Evolutionary conservation across 2,329 filamentous ascomycete genomes (phyloP), one percentile per base, ranked within the genome.

Genomic region (Cercospora brassicicola): DNA sequence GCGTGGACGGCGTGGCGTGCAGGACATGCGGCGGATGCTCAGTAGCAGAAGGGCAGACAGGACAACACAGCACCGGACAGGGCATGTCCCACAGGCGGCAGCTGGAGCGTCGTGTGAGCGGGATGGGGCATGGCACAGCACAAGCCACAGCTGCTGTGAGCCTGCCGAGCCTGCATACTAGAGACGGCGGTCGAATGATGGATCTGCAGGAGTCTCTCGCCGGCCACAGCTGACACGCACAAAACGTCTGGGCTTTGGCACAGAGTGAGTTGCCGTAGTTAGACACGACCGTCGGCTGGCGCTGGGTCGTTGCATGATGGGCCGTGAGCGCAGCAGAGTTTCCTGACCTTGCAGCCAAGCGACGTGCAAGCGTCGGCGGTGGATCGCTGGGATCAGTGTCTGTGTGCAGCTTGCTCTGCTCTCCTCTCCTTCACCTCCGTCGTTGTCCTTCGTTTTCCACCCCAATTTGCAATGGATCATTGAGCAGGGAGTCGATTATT

Each of bases 391-490:
- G 64, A 51, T 60, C 62, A 33, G 30, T 59, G 62, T 55, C 51
- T 42, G 48, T 64, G 62, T 56, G 48, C 48, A 56, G 55, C 62
- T 42, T 20, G 62, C 48, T n/a, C 30, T 31, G 28, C 18, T 36
- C 55, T 59, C 55, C 30, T 36, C 55, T 59, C 55, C 55, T 59
- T 18, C 55, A 33, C 28, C 26, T 59, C 28, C 23, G 59, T 63
- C 59, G 39, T 67, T 48, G 20, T 53, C 59, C 51, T 63, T 59
- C 55, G 55, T 59, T 42, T 64, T 53, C 62, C 51, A 51, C 66
- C 62, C 30, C 67, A 64, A 65, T 62, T 63, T 68, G 71, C 69
- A 67, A 72, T 72, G 71, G 69, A 71, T 67, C 64, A 64, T 66
- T 70, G 66, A 71, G 65, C 65, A 71, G 68, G 71, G 67, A 60